Evolutionary conservation across 2,329 filamentous ascomycete species (phyloP).

Genomic region (Xylaria sp.): DNA sequence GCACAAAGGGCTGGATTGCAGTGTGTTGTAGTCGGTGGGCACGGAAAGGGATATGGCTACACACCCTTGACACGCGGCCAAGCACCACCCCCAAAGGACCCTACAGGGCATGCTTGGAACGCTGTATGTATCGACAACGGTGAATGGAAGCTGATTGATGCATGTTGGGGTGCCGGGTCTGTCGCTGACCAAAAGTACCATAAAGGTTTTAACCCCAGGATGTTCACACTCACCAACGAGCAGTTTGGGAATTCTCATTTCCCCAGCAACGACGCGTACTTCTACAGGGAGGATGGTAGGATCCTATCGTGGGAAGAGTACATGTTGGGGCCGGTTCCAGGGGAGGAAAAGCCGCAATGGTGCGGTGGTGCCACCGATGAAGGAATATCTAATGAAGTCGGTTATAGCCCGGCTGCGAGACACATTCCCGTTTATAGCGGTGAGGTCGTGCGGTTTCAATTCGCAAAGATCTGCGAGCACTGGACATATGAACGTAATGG

Average conservation of each 20-base stretch:
- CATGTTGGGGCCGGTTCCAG: conserved; percentile 68
- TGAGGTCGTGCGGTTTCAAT: conserved; percentile 78
- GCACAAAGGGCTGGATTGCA: conserved; percentile 84
- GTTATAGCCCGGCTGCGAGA: conserved; percentile 70
- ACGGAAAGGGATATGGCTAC: conserved; percentile 89
- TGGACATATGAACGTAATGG: conserved; percentile 80
- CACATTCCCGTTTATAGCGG: conserved; percentile 70
- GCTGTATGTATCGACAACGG: conserved; percentile 87
- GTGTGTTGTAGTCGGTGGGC: conserved; percentile 77
- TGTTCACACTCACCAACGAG: conserved; percentile 75
- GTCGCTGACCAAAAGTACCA: conserved; percentile 71
- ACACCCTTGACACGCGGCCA: conserved; percentile 70
- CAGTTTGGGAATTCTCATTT: conserved; percentile 86
- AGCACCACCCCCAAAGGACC: conserved; percentile 70
- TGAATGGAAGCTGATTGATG: conserved; percentile 90
- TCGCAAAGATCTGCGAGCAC: conserved; percentile 82
- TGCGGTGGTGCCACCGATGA: conserved; percentile 60
- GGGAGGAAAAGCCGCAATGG: conserved; percentile 58
- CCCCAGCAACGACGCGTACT: conserved; percentile 73
- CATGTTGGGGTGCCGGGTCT: conserved; percentile 91
- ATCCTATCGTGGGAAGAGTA: conserved; percentile 84
- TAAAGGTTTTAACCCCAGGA: conserved; percentile 72
- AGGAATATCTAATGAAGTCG: conserved; percentile 64
- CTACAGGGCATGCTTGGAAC: conserved; percentile 88
- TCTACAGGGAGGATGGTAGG: conserved; percentile 80